A percentile compares a stretch with the other conserved stretches of the same genome.
phyloP scores from a whole-genome alignment of 2,329 filamentous ascomycete genomes.

The Tolypocladium inflatum region DNA sequence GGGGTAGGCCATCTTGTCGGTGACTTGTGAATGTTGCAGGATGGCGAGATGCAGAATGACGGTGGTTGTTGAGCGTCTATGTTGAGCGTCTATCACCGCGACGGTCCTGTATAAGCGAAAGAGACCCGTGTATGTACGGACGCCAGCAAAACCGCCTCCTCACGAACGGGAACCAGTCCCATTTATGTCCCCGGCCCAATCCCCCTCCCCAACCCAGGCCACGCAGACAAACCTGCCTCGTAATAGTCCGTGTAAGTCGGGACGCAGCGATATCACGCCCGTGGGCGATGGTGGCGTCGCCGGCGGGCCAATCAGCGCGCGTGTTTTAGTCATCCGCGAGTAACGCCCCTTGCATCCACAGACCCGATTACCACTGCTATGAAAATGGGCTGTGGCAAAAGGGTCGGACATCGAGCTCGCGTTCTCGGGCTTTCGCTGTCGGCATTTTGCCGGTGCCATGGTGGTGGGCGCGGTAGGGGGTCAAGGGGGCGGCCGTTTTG shows the following conservation, averaged over 20 bases:
- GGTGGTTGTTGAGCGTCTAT: neutral
- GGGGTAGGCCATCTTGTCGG: constrained; percentile 13
- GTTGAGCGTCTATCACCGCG: neutral
- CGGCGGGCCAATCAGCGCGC: constrained; percentile 17
- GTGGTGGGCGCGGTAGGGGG: neutral
- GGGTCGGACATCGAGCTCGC: neutral
- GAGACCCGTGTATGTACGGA: neutral
- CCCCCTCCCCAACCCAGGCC: too few species aligned
- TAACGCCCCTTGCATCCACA: constrained; percentile 5
- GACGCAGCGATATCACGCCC: neutral
- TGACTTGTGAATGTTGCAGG: neutral
- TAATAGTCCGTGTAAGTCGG: neutral
- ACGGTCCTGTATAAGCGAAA: neutral
- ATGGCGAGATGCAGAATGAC: neutral
- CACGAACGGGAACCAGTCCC: neutral
- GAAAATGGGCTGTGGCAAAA: too few species aligned
- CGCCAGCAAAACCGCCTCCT: neutral
- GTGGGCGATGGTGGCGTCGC: neutral
- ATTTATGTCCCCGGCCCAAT: neutral
- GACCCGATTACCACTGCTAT: too few species aligned
- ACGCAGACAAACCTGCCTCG: neutral
- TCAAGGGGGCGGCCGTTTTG: neutral
- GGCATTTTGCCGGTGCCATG: neutral
- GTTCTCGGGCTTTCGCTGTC: neutral
- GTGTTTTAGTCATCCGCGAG: constrained; percentile 22